Conservation (phyloP, 2,329 filamentous ascomycete species). For the Neonectria ditissima region DNA sequence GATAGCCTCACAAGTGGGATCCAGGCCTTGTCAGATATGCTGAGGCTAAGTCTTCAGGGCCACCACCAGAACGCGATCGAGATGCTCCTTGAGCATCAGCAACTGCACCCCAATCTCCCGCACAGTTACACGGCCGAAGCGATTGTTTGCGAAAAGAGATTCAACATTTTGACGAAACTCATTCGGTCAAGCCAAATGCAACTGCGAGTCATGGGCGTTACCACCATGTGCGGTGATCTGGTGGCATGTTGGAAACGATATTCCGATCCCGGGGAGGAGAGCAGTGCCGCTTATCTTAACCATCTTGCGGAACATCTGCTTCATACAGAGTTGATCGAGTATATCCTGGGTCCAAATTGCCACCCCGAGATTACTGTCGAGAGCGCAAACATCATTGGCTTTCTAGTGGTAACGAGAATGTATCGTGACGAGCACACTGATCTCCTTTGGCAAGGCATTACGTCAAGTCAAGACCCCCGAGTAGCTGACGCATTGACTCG, state of each 20-base stretch:
- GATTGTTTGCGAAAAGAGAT: constrained; percentile 74
- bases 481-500: constrained; percentile 83
- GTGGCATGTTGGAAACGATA: constrained; percentile 73
- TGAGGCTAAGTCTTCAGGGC: constrained; percentile 55
- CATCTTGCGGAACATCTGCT: constrained; percentile 78
- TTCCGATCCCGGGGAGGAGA: constrained; percentile 59
- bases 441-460: constrained; percentile 85
- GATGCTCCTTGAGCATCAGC: constrained; percentile 40
- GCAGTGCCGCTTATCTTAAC: constrained; percentile 64
- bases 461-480: constrained; percentile 83
- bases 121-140: constrained; percentile 59
- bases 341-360: constrained; percentile 89
- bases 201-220: constrained; percentile 82
- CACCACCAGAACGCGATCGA: constrained; percentile 52
- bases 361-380: constrained; percentile 90
- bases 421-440: constrained; percentile 81
- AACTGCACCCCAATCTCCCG: constrained; percentile 52
- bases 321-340: constrained; percentile 79
- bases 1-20: constrained; percentile 58
- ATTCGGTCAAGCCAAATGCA: constrained; percentile 92
- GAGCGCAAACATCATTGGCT: constrained; percentile 86
- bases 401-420: constrained; percentile 81
- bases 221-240: constrained; percentile 78
- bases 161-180: constrained; percentile 75
- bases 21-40: constrained; percentile 57